A percentile compares a stretch with the other conserved stretches of the same genome.
Conservation (phyloP, 306 rosid species). For the Nissolia schottii region DNA sequence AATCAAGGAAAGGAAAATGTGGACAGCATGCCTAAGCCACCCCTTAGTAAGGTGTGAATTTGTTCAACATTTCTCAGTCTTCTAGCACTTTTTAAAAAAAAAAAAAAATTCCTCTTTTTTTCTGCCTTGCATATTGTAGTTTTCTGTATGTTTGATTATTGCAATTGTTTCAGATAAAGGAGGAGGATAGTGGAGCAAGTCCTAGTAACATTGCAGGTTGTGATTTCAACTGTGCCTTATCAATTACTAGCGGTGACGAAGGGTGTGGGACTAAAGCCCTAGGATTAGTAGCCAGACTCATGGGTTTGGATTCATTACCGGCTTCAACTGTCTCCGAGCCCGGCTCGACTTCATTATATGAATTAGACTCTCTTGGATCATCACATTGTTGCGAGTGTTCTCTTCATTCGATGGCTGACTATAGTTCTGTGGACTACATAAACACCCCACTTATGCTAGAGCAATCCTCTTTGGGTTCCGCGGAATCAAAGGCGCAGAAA, state of each 20-base stretch:
- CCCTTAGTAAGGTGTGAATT: slow-evolving; percentile 38
- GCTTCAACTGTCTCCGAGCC: slow-evolving; percentile 39
- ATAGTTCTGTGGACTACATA: slow-evolving; percentile 30
- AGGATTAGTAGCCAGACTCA: slow-evolving; percentile 78
- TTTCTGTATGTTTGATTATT: background rate
- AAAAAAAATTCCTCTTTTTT: no score
- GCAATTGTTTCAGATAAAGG: slow-evolving; percentile 39
- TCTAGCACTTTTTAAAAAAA: no score
- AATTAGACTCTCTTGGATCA: slow-evolving; percentile 41
- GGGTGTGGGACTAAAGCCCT: slow-evolving; percentile 62
- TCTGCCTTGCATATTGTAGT: background rate
- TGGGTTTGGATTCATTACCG: slow-evolving; percentile 92
- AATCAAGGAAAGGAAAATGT: slow-evolving; percentile 47
- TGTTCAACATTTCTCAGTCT: background rate
- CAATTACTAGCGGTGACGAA: slow-evolving; percentile 49
- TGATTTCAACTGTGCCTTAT: slow-evolving; percentile 45
- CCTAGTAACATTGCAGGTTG: slow-evolving; percentile 35
- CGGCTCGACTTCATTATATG: slow-evolving; percentile 35
- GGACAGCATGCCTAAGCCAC: slow-evolving; percentile 38
- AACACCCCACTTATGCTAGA: slow-evolving; percentile 48
- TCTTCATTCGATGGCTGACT: slow-evolving; percentile 35
- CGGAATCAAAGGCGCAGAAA: slow-evolving; percentile 44
- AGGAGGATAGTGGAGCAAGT: slow-evolving; percentile 39
- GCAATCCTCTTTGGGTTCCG: slow-evolving; percentile 45
- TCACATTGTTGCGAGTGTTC: slow-evolving; percentile 40